Evolutionary conservation across 202 grass and related monocot genomes (phyloP).

Genomic region (Eragrostis tef): DNA sequence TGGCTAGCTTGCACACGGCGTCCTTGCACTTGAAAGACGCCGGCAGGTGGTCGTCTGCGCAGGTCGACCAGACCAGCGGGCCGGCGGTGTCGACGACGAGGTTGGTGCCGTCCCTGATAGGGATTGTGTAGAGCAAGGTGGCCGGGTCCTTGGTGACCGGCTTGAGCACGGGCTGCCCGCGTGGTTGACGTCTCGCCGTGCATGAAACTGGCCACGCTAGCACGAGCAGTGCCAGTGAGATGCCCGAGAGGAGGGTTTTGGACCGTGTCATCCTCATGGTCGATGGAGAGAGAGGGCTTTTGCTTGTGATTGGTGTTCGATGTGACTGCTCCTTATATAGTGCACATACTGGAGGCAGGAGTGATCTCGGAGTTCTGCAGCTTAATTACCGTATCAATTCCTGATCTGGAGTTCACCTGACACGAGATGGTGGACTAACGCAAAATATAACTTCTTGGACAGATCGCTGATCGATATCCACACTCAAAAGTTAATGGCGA

Average conservation of each 20-base stretch:
- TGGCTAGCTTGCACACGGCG: neutral
- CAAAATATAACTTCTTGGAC: neutral
- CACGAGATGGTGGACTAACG: too few species aligned
- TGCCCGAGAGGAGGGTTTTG: neutral
- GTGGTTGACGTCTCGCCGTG: neutral
- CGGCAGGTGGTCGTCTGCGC: conserved; percentile 42
- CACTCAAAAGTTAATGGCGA: neutral
- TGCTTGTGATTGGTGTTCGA: neutral
- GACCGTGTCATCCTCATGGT: conserved; percentile 12
- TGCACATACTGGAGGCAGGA: too few species aligned
- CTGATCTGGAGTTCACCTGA: neutral
- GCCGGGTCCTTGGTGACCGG: conserved; percentile 61
- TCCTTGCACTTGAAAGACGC: conserved; percentile 28
- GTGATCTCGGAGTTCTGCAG: neutral
- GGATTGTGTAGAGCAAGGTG: conserved; percentile 75
- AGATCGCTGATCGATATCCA: conserved; percentile 51
- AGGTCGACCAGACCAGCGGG: conserved; percentile 68
- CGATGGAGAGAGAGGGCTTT: neutral
- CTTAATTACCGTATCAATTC: neutral
- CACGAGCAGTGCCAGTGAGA: conserved; percentile 12
- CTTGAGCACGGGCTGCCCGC: conserved; percentile 47
- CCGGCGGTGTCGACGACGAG: conserved; percentile 63
- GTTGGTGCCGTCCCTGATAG: conserved; percentile 22
- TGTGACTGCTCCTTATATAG: neutral
- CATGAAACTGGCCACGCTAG: neutral